Conservation (phyloP, 2,329 filamentous ascomycete genomes). For the Pseudopithomyces chartarum region DNA sequence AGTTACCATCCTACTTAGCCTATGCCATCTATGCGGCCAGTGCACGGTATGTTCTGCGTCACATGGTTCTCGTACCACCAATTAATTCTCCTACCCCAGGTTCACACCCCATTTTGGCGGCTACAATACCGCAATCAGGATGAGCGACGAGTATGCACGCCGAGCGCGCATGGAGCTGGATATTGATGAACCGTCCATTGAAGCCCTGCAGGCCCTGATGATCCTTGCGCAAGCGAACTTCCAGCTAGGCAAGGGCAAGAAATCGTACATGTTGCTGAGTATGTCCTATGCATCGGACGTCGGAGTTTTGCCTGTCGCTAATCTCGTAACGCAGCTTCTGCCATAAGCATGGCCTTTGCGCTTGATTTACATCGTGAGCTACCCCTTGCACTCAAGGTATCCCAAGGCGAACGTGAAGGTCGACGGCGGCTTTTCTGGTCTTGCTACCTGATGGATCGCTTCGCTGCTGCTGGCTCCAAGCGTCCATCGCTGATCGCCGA, state of each 20-base stretch:
- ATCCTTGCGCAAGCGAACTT: constrained; percentile 77
- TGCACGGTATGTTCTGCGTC: constrained; percentile 43
- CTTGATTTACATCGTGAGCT: constrained; percentile 81
- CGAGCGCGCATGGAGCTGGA: constrained; percentile 73
- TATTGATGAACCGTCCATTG: constrained; percentile 79
- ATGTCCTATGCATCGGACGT: constrained; percentile 57
- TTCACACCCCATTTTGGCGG: constrained; percentile 71
- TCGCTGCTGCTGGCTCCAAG: constrained; percentile 79
- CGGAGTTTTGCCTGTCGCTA: constrained; percentile 17
- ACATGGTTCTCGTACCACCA: constrained; percentile 46
- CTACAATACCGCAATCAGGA: constrained; percentile 68
- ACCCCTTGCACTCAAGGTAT: constrained; percentile 65
- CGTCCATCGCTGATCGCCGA: constrained; percentile 80
- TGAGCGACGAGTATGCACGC: constrained; percentile 75
- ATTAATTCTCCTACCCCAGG: constrained; percentile 51
- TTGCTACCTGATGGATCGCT: constrained; percentile 86
- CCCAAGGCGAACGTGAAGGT: constrained; percentile 73
- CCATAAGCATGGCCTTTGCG: constrained; percentile 81
- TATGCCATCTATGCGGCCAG: constrained; percentile 59
- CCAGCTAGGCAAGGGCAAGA: constrained; percentile 79
- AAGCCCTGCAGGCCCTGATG: constrained; percentile 75
- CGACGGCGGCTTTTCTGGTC: constrained; percentile 85
- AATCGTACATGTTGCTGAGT: constrained; percentile 85
- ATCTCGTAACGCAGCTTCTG: constrained; percentile 61
- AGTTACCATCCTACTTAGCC: constrained; percentile 60